phyloP scores from a whole-genome alignment of 2,329 filamentous ascomycete species.

The Talaromyces sp. region DNA sequence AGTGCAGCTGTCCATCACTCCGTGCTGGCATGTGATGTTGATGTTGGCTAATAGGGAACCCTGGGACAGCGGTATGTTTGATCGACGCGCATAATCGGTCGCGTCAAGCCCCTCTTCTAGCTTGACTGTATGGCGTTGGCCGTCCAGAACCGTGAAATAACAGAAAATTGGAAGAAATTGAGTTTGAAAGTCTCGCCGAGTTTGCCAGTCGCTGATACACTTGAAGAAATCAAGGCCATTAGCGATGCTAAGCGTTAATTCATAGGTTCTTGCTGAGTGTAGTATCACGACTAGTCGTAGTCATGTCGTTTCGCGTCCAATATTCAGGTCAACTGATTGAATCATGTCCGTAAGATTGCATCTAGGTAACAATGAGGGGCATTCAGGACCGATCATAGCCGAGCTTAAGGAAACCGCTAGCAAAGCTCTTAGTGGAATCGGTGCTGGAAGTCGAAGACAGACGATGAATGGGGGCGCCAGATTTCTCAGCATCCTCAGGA shows the following conservation, averaged over 20 bases:
- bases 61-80: background rate
- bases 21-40: conserved; percentile 9
- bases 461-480: conserved; percentile 8
- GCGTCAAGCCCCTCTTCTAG: conserved; percentile 6
- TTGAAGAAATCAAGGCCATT: background rate
- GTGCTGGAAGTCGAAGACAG: conserved; percentile 16
- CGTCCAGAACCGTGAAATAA: background rate
- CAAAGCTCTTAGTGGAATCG: conserved; percentile 4
- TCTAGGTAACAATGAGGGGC: background rate
- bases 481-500: conserved; percentile 4
- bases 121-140: background rate
- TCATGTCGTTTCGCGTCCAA: background rate
- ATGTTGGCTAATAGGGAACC: conserved; percentile 7
- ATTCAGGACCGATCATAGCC: conserved; percentile 17
- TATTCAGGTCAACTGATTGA: background rate
- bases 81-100: conserved; percentile 6
- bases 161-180: background rate
- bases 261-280: background rate
- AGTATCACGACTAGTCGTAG: background rate
- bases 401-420: conserved; percentile 17
- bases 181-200: background rate
- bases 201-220: background rate
- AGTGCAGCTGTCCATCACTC: background rate
- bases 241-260: background rate
- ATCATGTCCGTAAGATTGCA: background rate